Evolutionary conservation across 148 eudicot genomes (phyloP).

Genomic region (Nepenthes gracilis): DNA sequence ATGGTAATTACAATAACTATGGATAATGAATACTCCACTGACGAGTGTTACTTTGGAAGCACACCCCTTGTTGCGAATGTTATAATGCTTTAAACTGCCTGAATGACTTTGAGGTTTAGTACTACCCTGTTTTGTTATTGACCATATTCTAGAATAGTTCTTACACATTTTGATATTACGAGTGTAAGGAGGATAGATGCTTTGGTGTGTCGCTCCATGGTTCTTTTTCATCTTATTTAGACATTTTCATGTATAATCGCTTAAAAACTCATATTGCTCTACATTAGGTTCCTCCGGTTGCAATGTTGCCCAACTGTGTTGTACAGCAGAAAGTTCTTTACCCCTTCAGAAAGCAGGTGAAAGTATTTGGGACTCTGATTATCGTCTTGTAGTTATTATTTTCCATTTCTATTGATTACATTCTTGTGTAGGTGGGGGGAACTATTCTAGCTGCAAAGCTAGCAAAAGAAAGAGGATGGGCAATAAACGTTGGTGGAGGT

Average conservation of each 20-base stretch:
- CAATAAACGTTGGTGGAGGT: slow-evolving; percentile 96
- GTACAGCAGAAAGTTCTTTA: slow-evolving; percentile 64
- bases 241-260: neutral
- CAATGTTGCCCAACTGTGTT: slow-evolving; percentile 62
- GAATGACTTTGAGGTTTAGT: too few species aligned
- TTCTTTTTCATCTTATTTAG: neutral
- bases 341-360: slow-evolving; percentile 88
- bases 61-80: too few species aligned
- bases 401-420: neutral
- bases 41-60: too few species aligned
- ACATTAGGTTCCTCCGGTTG: slow-evolving; percentile 85
- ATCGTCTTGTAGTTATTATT: neutral
- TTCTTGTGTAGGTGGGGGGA: slow-evolving; percentile 67
- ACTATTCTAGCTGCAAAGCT: slow-evolving; percentile 82
- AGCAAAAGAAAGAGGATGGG: slow-evolving; percentile 93
- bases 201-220: neutral
- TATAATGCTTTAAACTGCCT: too few species aligned
- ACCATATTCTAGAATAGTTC: too few species aligned
- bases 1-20: too few species aligned
- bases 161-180: too few species aligned
- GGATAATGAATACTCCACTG: too few species aligned
- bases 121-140: too few species aligned
- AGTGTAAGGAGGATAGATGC: neutral
- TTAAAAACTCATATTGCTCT: neutral
- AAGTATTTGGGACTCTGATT: neutral